phyloP scores from a whole-genome alignment of 1,284 basidiomycete species.

The Fereydounia khargensis region DNA sequence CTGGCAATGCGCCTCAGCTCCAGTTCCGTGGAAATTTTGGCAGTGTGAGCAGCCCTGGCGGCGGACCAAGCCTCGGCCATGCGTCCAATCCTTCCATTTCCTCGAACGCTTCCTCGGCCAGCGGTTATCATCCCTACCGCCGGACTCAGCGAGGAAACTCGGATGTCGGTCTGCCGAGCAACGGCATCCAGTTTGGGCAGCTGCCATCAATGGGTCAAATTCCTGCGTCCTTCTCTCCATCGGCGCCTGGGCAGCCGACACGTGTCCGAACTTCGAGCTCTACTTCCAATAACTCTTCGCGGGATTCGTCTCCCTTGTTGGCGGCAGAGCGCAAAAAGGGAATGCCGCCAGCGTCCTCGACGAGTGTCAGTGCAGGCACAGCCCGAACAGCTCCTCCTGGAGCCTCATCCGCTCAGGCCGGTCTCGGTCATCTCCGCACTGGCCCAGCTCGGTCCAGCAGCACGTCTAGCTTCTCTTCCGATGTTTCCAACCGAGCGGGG shows the following conservation, averaged over 20 bases:
- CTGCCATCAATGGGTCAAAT: too few species aligned
- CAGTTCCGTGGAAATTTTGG: slow-evolving; percentile 22
- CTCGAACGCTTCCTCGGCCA: slow-evolving; percentile 21
- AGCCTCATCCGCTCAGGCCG: slow-evolving; percentile 16
- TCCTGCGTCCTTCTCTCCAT: too few species aligned
- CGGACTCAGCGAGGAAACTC: slow-evolving; percentile 30
- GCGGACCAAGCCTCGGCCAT: slow-evolving; percentile 15
- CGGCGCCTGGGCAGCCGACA: too few species aligned
- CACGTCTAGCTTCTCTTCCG: slow-evolving; percentile 20
- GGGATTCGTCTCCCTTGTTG: slow-evolving; percentile 29
- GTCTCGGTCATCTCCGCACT: slow-evolving; percentile 25
- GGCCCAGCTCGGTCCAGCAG: slow-evolving; percentile 28
- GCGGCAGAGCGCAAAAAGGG: slow-evolving; percentile 25
- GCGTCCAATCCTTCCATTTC: slow-evolving; percentile 18
- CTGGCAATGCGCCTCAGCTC: slow-evolving; percentile 14
- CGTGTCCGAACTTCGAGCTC: slow-evolving; percentile 36
- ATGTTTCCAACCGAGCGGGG: slow-evolving; percentile 13
- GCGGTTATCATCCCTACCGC: slow-evolving; percentile 48
- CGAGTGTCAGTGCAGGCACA: too few species aligned
- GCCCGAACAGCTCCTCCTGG: too few species aligned
- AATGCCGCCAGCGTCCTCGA: slow-evolving; percentile 9
- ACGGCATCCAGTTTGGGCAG: slow-evolving; percentile 4
- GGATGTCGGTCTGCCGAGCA: slow-evolving; percentile 14
- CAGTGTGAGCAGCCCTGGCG: slow-evolving; percentile 8
- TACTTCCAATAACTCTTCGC: slow-evolving; percentile 24